Base-by-base conservation (phyloP, 2,329 filamentous ascomycete species). In the Colletotrichum trifolii region DNA sequence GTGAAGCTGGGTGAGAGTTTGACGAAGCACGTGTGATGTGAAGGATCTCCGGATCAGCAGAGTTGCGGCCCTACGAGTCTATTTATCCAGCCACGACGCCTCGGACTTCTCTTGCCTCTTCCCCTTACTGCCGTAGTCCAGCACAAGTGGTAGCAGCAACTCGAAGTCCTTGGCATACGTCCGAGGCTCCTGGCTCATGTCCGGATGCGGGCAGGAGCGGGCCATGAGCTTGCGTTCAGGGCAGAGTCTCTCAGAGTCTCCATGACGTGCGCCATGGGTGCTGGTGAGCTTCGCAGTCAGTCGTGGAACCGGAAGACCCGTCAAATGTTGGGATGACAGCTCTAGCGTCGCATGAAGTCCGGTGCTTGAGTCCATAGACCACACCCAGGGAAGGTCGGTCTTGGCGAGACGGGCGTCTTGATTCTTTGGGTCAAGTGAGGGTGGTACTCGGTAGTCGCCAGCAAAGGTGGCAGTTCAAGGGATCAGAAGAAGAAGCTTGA, bases 231-330 rank as follows among this genome's bases (percentile, higher is more conserved):
- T 39, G 42, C 47, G 53, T 36, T 42, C 47, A 25, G 50, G 35
- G 10, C 17, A 36, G 39, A 35, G 39, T 36, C 52, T 53, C 63
- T 58, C 17, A 36, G 39, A 35, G 39, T 36, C 52, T 53, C 63
- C 63, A 66, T 62, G 63, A 57, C 63, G 58, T 63, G 63, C 58
- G 58, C 52, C 63, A 65, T 62, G 63, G 63, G 63, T 47, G 15
- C 45, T 10, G 25, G 8, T 47, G 53, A 56, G 53, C 40, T 55
- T 33, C 8, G 46, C 35, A 38, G 11, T 10, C 35, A 38, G 11
- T 10, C 39, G 53, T 25, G 35, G 46, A 34, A 7, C 48, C 42
- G 42, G 53, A 6, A 10, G 63, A 40, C 52, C 63, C 47, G 42
- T 48, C 35, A 13, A 40, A 62, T 53, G 39, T 48, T 48, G 25